Percentiles rank a stretch among this genome's conserved stretches.
Evolutionary conservation across 176 grass and related monocot genomes (phyloP).

Genomic region (Ananas comosus): DNA sequence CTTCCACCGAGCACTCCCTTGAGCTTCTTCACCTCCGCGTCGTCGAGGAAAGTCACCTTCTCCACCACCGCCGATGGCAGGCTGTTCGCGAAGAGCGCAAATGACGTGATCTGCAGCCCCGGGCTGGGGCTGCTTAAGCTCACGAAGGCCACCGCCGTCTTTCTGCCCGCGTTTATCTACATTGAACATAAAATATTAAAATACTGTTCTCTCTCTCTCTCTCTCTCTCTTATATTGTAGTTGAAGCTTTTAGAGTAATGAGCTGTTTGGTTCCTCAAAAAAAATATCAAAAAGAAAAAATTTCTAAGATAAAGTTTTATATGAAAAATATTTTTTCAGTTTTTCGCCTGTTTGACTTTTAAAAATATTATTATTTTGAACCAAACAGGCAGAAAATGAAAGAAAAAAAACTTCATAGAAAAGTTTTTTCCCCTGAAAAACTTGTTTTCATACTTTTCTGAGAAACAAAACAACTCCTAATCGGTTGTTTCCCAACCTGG

Average conservation of each 20-base stretch:
- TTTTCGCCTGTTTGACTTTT: too few species aligned
- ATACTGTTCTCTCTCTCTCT: neutral
- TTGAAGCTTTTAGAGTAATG: neutral
- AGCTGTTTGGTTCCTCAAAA: neutral
- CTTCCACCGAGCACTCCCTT: constrained; percentile 60
- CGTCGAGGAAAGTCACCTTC: constrained; percentile 68
- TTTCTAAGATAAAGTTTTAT: neutral
- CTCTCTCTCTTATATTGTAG: neutral
- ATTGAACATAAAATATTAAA: neutral
- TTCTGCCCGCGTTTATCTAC: constrained; percentile 42
- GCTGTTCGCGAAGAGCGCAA: constrained; percentile 67
- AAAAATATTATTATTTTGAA: too few species aligned
- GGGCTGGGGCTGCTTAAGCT: constrained; percentile 59
- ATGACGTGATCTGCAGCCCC: constrained; percentile 67
- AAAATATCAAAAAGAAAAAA: neutral
- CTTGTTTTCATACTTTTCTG: too few species aligned
- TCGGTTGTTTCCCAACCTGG: constrained; percentile 11
- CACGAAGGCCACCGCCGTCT: constrained; percentile 34
- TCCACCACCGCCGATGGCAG: constrained; percentile 50
- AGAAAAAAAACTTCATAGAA: too few species aligned
- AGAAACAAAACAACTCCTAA: neutral
- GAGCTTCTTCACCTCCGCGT: constrained; percentile 69
- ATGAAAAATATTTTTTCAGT: too few species aligned
- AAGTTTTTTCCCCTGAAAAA: too few species aligned
- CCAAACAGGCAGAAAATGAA: too few species aligned